These are phyloP conservation scores for Closterium sp. DNA, from an alignment of 139 green algal genomes.

Conservation along the genomic window DNA sequence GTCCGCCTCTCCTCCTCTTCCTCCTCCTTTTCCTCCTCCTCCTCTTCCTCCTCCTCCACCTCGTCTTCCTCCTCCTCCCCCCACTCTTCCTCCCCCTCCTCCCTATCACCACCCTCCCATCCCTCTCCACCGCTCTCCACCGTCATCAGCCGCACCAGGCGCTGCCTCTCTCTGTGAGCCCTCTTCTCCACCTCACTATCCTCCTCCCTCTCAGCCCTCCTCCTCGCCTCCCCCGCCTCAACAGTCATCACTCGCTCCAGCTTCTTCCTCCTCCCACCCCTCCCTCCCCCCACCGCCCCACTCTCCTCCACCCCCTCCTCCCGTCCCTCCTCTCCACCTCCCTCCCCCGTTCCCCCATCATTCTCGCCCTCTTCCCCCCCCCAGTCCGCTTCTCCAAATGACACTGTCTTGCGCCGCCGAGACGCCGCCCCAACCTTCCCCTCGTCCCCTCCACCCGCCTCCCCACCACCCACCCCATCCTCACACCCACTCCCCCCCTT, in stretches of 20 bases:
- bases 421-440: not conserved
- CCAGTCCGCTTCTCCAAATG: not conserved
- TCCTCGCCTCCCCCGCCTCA: not conserved
- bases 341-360: not conserved
- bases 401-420: not conserved
- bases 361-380: not conserved
- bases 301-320: not conserved
- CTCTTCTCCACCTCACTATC: not conserved
- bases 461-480: not conserved
- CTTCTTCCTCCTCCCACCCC: not conserved
- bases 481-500: no score
- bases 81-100: not conserved
- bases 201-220: not conserved
- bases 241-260: not conserved
- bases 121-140: not conserved
- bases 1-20: not conserved
- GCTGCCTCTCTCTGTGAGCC: not conserved
- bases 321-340: not conserved
- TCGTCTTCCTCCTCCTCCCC: no score
- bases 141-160: not conserved
- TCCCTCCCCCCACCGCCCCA: not conserved
- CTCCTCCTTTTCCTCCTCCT: not conserved
- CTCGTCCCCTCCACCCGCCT: not conserved
- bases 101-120: not conserved
- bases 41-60: not conserved